These are phyloP conservation scores for Bacidia rubella DNA, from an alignment of 495 filamentous ascomycete genomes.

Conservation along the genomic window DNA sequence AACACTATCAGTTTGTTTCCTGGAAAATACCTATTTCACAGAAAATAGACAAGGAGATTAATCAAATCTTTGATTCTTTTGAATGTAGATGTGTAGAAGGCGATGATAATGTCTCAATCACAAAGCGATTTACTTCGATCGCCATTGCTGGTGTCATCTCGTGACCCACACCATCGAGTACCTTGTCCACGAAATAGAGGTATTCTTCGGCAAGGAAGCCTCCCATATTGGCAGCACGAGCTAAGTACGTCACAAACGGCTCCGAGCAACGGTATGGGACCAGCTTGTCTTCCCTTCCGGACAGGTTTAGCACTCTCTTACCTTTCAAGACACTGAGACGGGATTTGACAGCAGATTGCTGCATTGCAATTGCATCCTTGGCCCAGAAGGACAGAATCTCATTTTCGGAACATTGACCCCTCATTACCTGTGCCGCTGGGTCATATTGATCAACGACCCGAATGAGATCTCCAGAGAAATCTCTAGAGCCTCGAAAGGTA, in stretches of 20 bases:
- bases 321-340: constrained; percentile 40
- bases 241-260: constrained; percentile 39
- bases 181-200: constrained; percentile 53
- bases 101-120: constrained; percentile 35
- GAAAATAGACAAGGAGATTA: no score
- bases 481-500: constrained; percentile 57
- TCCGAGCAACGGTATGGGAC: constrained; percentile 64
- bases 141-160: constrained; percentile 61
- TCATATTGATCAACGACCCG: constrained; percentile 48
- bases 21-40: no score
- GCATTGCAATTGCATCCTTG: constrained; percentile 26
- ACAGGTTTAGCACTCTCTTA: constrained; percentile 67
- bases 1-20: no score
- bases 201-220: neutral
- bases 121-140: constrained; percentile 50
- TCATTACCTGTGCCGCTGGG: constrained; percentile 47
- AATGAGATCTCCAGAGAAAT: constrained; percentile 58
- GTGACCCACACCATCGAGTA: constrained; percentile 65
- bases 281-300: constrained; percentile 66
- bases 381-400: neutral
- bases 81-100: constrained; percentile 7
- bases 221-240: neutral
- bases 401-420: neutral
- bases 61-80: neutral
- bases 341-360: constrained; percentile 29